Percentiles rank a stretch among this genome's conserved stretches.
Conservation (phyloP, 164 flowering plant genomes). For the Echeveria elegans region DNA sequence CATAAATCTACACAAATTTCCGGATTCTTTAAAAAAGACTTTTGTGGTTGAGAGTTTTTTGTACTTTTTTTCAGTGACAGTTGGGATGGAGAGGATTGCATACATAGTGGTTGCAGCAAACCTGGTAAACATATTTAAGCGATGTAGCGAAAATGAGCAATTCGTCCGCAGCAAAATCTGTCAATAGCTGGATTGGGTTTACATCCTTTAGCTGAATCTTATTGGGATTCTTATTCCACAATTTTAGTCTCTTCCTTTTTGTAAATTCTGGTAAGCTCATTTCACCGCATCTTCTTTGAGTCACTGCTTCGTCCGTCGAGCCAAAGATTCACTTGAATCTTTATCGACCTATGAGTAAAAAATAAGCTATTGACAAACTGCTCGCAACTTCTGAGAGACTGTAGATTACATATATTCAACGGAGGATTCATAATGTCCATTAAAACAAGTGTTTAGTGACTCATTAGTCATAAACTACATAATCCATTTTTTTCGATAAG, state of each 20-base stretch:
- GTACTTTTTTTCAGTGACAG: conserved; percentile 38
- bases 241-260: conserved; percentile 54
- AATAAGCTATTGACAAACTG: no score
- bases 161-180: conserved; percentile 76
- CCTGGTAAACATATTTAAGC: conserved; percentile 75
- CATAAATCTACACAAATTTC: neutral
- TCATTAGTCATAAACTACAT: neutral
- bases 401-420: neutral
- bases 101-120: conserved; percentile 95
- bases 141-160: conserved; percentile 68
- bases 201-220: conserved; percentile 77
- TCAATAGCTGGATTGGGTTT: conserved; percentile 78
- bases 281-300: neutral
- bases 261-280: conserved; percentile 49
- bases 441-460: neutral
- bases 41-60: neutral
- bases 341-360: no score
- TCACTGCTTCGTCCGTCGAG: neutral
- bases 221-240: conserved; percentile 59
- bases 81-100: conserved; percentile 90
- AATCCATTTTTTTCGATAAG: no score
- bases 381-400: neutral
- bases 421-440: conserved; percentile 1
- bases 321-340: neutral
- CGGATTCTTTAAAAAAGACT: no score